Evolutionary conservation across 2,329 filamentous ascomycete species (phyloP).

Genomic region (Penicillium expansum): DNA sequence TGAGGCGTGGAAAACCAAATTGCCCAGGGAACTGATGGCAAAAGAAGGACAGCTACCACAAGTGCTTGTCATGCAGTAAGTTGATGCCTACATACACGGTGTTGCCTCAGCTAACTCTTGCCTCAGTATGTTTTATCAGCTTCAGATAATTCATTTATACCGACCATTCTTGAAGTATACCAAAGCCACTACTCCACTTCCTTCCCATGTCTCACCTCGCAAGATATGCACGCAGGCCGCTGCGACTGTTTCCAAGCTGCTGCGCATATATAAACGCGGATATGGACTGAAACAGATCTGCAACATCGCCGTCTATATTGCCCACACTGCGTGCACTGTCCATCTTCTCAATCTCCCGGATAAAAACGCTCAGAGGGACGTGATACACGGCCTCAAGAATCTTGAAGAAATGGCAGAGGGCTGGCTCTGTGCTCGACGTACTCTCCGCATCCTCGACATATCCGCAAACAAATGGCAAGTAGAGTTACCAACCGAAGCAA

Average conservation of each 20-base stretch:
- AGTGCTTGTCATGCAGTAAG: slow-evolving; percentile 83
- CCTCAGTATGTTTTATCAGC: slow-evolving; percentile 90
- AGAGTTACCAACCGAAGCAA: slow-evolving; percentile 79
- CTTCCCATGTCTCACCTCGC: slow-evolving; percentile 81
- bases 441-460: slow-evolving; percentile 79
- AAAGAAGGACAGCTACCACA: slow-evolving; percentile 86
- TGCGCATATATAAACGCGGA: slow-evolving; percentile 87
- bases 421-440: slow-evolving; percentile 85
- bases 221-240: slow-evolving; percentile 90
- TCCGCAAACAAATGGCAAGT: slow-evolving; percentile 88
- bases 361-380: slow-evolving; percentile 83
- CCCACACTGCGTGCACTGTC: slow-evolving; percentile 90
- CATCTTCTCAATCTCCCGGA: slow-evolving; percentile 91
- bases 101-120: slow-evolving; percentile 16
- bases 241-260: slow-evolving; percentile 84
- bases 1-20: slow-evolving; percentile 80
- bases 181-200: slow-evolving; percentile 75
- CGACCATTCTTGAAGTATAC: slow-evolving; percentile 91
- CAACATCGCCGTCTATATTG: slow-evolving; percentile 94
- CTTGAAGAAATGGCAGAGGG: slow-evolving; percentile 94
- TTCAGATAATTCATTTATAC: slow-evolving; percentile 94
- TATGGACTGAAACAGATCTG: slow-evolving; percentile 91
- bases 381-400: slow-evolving; percentile 85
- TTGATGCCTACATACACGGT: neutral
- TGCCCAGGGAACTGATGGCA: slow-evolving; percentile 83